phyloP scores from a whole-genome alignment of 345 rosid species.

The Linum tenue region DNA sequence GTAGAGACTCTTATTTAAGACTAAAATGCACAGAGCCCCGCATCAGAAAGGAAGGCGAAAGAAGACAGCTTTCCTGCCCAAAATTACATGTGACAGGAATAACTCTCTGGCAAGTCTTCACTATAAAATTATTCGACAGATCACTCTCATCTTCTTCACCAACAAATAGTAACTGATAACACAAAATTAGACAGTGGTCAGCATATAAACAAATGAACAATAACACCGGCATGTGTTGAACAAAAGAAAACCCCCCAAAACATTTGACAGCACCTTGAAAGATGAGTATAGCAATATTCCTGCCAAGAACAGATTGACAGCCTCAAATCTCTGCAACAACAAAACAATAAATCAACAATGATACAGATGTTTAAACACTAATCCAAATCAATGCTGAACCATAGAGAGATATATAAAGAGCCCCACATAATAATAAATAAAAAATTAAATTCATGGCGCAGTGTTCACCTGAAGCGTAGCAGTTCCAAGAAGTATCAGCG shows the following conservation, averaged over 20 bases:
- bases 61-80: background rate
- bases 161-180: constrained; percentile 40
- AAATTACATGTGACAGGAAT: constrained; percentile 84
- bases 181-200: background rate
- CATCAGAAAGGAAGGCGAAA: background rate
- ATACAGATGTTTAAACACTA: constrained; percentile 5
- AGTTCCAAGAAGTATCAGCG: constrained; percentile 73
- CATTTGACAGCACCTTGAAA: constrained; percentile 50
- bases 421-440: no score
- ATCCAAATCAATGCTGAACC: background rate
- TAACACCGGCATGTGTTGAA: background rate
- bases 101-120: constrained; percentile 88
- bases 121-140: constrained; percentile 71
- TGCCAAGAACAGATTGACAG: constrained; percentile 70
- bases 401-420: no score
- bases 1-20: background rate
- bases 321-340: constrained; percentile 66
- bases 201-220: background rate
- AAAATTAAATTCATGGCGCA: background rate
- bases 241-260: background rate
- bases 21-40: no score
- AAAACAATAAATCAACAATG: constrained; percentile 4
- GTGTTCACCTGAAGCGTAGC: constrained; percentile 79
- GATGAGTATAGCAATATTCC: constrained; percentile 73
- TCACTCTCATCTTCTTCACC: constrained; percentile 75